phyloP scores from a whole-genome alignment of 2,329 filamentous ascomycete species.

The Botrytis sinoallii region DNA sequence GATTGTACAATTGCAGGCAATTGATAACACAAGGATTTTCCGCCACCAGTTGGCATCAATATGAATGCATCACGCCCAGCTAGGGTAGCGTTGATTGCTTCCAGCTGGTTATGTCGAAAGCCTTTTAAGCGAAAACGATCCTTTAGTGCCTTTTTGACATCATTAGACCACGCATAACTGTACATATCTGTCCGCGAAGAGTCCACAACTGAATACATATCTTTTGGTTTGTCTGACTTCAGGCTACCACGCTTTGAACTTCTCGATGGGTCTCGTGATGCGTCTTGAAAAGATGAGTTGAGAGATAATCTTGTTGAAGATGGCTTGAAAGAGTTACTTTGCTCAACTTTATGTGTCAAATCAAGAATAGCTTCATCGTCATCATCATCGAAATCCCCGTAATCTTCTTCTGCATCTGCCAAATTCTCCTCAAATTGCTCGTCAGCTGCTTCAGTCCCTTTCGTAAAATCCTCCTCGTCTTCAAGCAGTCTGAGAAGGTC shows the following conservation, averaged over 20 bases:
- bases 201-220: conserved; percentile 37
- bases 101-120: conserved; percentile 87
- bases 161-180: conserved; percentile 76
- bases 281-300: conserved; percentile 22
- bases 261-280: conserved; percentile 25
- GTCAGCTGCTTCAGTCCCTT: conserved; percentile 6
- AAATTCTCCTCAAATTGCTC: conserved; percentile 19
- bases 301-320: conserved; percentile 28
- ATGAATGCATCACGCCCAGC: conserved; percentile 87
- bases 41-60: conserved; percentile 95
- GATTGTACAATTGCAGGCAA: conserved; percentile 79
- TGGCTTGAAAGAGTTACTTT: conserved; percentile 33
- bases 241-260: conserved; percentile 19
- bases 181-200: conserved; percentile 50
- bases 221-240: conserved; percentile 21
- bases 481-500: conserved; percentile 29
- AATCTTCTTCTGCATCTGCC: conserved; percentile 30
- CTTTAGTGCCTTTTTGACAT: conserved; percentile 77
- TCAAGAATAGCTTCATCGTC: conserved; percentile 40
- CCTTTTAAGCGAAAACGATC: conserved; percentile 80
- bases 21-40: conserved; percentile 96
- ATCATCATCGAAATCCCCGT: conserved; percentile 38
- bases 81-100: conserved; percentile 93
- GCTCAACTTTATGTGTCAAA: conserved; percentile 44
- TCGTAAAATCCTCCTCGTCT: conserved; percentile 29